Evolutionary conservation across 2,329 filamentous ascomycete genomes (phyloP), one percentile per base, ranked within the genome.

Genomic region (Clarireedia homoeocarpa): DNA sequence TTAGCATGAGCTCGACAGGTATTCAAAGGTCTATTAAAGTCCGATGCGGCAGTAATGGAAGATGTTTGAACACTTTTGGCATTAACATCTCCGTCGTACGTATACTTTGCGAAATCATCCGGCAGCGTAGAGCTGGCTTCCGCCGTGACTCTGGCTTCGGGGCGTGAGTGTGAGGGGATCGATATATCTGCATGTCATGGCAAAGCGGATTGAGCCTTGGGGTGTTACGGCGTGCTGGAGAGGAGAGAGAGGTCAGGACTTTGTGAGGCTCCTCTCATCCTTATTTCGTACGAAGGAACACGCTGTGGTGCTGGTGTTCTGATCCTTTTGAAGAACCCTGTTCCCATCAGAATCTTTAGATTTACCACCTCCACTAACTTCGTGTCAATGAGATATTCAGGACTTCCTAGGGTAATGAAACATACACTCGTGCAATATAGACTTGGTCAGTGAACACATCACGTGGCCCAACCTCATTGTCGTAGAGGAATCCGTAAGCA

Each of bases 391-490:
- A 46, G 17, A n/a, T 14, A 12, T 36, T 10, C 10, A 12, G 17
- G n/a, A 2, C 5, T 2, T 39, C n/a, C 12, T 20, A 6, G 47
- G 5, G 15, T 27, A 34, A 57, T 17, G 27, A 5, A 12, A 72
- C 79, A 69, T 71, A 83, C 82, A 83, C 72, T 53, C 81, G 75
- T 4, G 82, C 78, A 49, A 91, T 83, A 36, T 89, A 73, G 2
- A 88, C 73, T 53, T 86, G 77, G 1, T 75, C 73, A 36, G 78
- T 77, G 17, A 88, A 77, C 49, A 80, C 75, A 55, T 88, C 83
- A 3, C 82, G 74, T 1, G 69, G 59, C 2, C 79, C 79, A 9
- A 72, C 71, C 47, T 79, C 75, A 0, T 73, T 74, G 62, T 88
- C 82, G 20, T 85, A 73, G 24, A 89, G 72, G 56, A 86, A 78